Conservation (phyloP, 2,329 filamentous ascomycete genomes). For the Onygenales sp. region DNA sequence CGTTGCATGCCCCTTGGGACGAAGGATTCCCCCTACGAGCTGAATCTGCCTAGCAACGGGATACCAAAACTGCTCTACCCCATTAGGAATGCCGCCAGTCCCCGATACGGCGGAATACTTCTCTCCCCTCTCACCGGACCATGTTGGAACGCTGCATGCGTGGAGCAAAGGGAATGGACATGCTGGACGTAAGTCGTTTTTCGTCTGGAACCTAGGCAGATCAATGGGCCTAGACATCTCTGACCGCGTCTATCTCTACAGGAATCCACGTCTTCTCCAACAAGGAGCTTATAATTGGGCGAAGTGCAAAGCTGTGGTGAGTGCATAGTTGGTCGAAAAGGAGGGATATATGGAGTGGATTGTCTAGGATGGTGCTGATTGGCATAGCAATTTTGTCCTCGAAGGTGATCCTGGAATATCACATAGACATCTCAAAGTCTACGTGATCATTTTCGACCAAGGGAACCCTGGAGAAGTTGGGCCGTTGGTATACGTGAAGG, state of each 20-base stretch:
- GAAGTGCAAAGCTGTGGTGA: constrained; percentile 9
- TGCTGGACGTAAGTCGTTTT: background rate
- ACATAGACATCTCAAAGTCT: constrained; percentile 33
- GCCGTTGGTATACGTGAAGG: constrained; percentile 35
- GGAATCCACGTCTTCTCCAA: constrained; percentile 8
- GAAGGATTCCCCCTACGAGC: too few species aligned
- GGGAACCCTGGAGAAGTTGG: constrained; percentile 26
- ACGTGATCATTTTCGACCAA: constrained; percentile 33
- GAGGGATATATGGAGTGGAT: too few species aligned
- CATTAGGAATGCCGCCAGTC: too few species aligned
- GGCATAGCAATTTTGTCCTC: constrained; percentile 19
- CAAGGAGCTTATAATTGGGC: constrained; percentile 11
- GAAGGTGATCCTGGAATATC: constrained; percentile 26
- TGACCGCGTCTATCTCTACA: constrained; percentile 1
- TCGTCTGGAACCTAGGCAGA: background rate
- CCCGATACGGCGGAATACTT: background rate
- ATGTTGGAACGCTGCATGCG: constrained; percentile 9
- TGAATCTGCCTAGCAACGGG: too few species aligned
- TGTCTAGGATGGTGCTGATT: background rate
- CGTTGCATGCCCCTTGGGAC: too few species aligned
- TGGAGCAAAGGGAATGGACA: background rate
- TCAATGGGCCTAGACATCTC: background rate
- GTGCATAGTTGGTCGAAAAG: background rate
- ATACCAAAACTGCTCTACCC: too few species aligned
- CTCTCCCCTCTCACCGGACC: background rate